Base-by-base conservation (phyloP, 2,329 filamentous ascomycete species). In the Biscogniauxia marginata region DNA sequence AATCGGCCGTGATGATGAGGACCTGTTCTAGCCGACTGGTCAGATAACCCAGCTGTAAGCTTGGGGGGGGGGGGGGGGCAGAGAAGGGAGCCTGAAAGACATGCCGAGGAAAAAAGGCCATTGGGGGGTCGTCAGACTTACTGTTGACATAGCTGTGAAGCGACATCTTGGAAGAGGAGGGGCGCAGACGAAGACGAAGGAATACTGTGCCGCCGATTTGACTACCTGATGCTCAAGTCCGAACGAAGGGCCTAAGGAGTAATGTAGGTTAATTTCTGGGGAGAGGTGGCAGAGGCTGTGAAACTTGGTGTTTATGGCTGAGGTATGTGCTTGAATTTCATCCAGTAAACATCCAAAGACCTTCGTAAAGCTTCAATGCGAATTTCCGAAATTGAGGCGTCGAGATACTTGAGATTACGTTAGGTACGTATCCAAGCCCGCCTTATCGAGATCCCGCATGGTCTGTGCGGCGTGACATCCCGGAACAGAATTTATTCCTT, bases 1-100 rank as follows among this genome's bases (percentile, higher is more conserved):
- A 95, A 75, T 98, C 95, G 65, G 91, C 89, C 23, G 95, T 98
- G 62, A 98, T 84, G 69, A 98, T 88, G 56, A 93, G 82, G 66
- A 98, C 91, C 75, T 91, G 96, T 76, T 96, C 95, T 97, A 69
- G 46, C 58, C 30, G 56, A 63, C 61, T 71, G 68, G n/a, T 75
- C 64, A 74, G 71, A 62, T 46, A 7, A 46, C 20, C 52, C 49
- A 34, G 54, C 50, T 58, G 55, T 62, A 61, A 66, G 57, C 56
- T 57, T 56, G 21, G 48, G 54, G 50, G 34, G 43, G 24, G 49
- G 20, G 43, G 21, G n/a, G 49, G 43, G 23, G 18, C 8, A 48
- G 7, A 20, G 22, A n/a, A 53, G 46, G 51, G 43, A 19, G 46
- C 19, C n/a, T n/a, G n/a, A n/a, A n/a, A n/a, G n/a, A n/a, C n/a